Percentiles rank a stretch among this genome's conserved stretches.
Evolutionary conservation across 75 land plant species (phyloP).

Genomic region (Pinus tabuliformis): DNA sequence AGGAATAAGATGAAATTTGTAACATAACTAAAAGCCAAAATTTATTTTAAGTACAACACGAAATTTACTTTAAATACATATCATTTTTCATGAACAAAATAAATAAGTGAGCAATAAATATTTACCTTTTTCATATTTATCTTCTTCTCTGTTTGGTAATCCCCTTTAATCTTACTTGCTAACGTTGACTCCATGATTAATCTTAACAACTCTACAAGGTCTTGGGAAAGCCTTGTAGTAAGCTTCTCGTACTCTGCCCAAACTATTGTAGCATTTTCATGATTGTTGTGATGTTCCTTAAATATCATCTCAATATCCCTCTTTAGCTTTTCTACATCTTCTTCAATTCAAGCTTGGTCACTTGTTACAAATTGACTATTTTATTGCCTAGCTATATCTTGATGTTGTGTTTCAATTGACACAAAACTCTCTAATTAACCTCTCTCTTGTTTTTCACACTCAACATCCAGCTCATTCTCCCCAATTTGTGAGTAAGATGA

Average conservation of each 20-base stretch:
- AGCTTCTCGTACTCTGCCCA: slow-evolving; percentile 80
- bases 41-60: background rate
- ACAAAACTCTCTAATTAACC: slow-evolving; percentile 15
- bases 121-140: slow-evolving; percentile 96
- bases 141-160: slow-evolving; percentile 93
- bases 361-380: background rate
- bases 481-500: background rate
- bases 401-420: slow-evolving; percentile 21
- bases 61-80: background rate
- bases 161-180: slow-evolving; percentile 95
- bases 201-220: slow-evolving; percentile 87
- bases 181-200: slow-evolving; percentile 93
- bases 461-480: background rate
- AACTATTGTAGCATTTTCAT: slow-evolving; percentile 37
- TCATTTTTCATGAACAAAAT: background rate
- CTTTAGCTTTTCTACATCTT: slow-evolving; percentile 23
- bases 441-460: too few species aligned
- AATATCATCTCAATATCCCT: slow-evolving; percentile 31
- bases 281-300: slow-evolving; percentile 12
- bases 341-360: slow-evolving; percentile 31
- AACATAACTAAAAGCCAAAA: background rate
- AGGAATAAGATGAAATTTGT: slow-evolving; percentile 69
- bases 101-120: background rate
- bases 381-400: slow-evolving; percentile 50
- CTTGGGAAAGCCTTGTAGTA: slow-evolving; percentile 84